Conservation (phyloP, 495 filamentous ascomycete species). For the Oidiodendron maius region DNA sequence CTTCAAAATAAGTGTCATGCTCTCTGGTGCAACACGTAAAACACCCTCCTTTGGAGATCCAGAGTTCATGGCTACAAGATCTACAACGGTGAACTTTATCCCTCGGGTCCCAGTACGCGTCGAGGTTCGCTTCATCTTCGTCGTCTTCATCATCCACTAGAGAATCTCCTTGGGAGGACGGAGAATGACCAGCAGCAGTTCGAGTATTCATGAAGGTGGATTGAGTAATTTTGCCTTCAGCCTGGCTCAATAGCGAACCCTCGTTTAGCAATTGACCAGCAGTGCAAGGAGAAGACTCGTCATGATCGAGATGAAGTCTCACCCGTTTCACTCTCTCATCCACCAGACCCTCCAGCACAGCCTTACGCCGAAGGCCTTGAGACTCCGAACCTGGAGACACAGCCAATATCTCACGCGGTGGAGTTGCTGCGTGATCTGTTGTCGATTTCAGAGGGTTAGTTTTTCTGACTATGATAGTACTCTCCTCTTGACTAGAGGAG, state of each 20-base stretch:
- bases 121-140: background rate
- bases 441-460: no score
- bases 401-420: background rate
- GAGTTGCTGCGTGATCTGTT: background rate
- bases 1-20: conserved; percentile 14
- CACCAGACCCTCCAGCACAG: conserved; percentile 7
- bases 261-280: no score
- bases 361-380: conserved; percentile 15
- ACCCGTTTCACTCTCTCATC: conserved; percentile 9
- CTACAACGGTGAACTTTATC: conserved; percentile 14
- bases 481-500: no score
- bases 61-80: conserved; percentile 13
- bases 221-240: background rate
- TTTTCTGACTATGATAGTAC: no score
- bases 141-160: background rate
- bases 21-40: conserved; percentile 13
- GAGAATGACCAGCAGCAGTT: background rate
- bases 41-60: background rate
- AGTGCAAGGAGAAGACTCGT: conserved; percentile 7
- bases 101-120: conserved; percentile 4
- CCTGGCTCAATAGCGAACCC: no score
- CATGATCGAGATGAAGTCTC: background rate
- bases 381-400: conserved; percentile 15
- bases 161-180: no score
- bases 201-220: background rate